Evolutionary conservation across 2,329 filamentous ascomycete genomes (phyloP), one percentile per base, ranked within the genome.

Genomic region (Calonectria naviculata): DNA sequence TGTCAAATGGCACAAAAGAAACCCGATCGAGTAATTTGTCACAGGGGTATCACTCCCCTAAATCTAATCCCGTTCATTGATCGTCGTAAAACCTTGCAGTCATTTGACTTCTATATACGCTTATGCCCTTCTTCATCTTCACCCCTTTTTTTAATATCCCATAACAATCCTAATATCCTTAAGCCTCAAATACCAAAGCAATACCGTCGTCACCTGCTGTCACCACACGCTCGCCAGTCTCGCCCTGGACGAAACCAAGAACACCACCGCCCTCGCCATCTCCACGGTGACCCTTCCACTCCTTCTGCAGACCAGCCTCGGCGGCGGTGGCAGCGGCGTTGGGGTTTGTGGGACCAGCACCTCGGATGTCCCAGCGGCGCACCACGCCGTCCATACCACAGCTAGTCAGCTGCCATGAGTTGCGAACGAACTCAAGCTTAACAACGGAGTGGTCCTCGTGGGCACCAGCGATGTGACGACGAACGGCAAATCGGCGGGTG

Each of bases 341-440:
- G 7, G 76, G 76, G 47, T 80, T 78, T 5, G 81, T 80, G 3
- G 74, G 73, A 13, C 80, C 81, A 26, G 80, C 84, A n/a, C 87
- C 88, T n/a, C 88, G 84, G 65, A 91, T 80, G 83, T 99, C 96
- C 97, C 97, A 99, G 71, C 95, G 88, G 78, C 94, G 89, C 24
- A 99, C 91, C 0, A 95, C 95, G 21, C 97, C 96, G 79, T 99
- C 97, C 88, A 98, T 94, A 10, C 97, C 97, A 76, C 93, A 95
- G 74, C 91, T 94, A 2, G 96, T 98, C 65, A 98, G 86, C 72
- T 97, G 80, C 92, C 91, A 96, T 74, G 78, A 80, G 75, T 84
- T 81, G 80, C 87, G 87, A 70, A 97, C 90, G 79, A 98, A 99
- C 71, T 98, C 95, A 5, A 98, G 91, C 84, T 97, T 96, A 72